Conservation (phyloP, 2,329 filamentous ascomycete species). For the Sclerotinia trifoliorum region DNA sequence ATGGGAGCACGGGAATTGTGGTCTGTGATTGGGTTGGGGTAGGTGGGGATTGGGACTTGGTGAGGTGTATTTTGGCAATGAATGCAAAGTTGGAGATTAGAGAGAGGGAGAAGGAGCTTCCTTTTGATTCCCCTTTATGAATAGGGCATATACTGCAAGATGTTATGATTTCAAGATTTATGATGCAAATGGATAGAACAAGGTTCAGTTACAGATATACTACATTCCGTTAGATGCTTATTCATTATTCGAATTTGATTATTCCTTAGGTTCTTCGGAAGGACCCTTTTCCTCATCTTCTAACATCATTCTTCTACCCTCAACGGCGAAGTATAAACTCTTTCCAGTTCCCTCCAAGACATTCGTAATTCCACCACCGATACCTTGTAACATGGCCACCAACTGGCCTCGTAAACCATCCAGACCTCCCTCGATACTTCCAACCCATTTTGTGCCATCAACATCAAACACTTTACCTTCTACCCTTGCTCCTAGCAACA, state of each 20-base stretch:
- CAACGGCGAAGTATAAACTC: slow-evolving; percentile 84
- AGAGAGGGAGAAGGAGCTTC: slow-evolving; percentile 10
- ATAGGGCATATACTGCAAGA: slow-evolving; percentile 6
- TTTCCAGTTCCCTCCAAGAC: slow-evolving; percentile 77
- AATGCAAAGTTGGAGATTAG: slow-evolving; percentile 66
- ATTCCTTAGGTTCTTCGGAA: slow-evolving; percentile 25
- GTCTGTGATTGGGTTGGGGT: slow-evolving; percentile 92
- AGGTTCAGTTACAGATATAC: slow-evolving; percentile 33
- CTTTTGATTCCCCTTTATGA: slow-evolving; percentile 5
- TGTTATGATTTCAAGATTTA: slow-evolving; percentile 26
- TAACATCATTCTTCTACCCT: slow-evolving; percentile 75
- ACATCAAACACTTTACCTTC: slow-evolving; percentile 60
- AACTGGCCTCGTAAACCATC: slow-evolving; percentile 79
- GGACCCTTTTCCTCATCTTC: slow-evolving; percentile 61
- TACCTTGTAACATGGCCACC: slow-evolving; percentile 74
- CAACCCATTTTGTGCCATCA: slow-evolving; percentile 59
- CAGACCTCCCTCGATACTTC: slow-evolving; percentile 77
- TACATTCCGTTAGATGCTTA: slow-evolving; percentile 28
- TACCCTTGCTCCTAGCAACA: slow-evolving; percentile 81
- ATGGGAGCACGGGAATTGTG: slow-evolving; percentile 81
- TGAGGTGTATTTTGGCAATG: slow-evolving; percentile 85
- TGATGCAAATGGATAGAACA: slow-evolving; percentile 17
- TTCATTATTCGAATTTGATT: slow-evolving; percentile 27
- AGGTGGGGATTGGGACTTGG: slow-evolving; percentile 85
- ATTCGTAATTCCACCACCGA: slow-evolving; percentile 73